Conservation (phyloP, 352 stramenopile genomes). For the Phytophthora pluvialis region DNA sequence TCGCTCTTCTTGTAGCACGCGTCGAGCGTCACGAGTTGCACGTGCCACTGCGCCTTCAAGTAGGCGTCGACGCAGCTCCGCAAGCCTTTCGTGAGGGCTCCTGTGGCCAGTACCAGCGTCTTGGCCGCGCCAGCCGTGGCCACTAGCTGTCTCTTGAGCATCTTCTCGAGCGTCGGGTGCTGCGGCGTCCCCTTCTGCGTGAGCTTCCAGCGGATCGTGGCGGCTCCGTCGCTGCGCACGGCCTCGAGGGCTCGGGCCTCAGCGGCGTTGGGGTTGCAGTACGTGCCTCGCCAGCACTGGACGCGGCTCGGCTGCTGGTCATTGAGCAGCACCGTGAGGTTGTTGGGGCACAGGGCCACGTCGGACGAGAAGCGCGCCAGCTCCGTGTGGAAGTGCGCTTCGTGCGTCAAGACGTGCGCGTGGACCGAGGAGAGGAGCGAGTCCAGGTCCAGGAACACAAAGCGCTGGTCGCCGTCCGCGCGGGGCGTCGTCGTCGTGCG, state of each 20-base stretch:
- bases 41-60: slow-evolving; percentile 28
- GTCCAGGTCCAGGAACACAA: slow-evolving; percentile 38
- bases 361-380: slow-evolving; percentile 17
- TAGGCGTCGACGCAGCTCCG: slow-evolving; percentile 28
- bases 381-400: slow-evolving; percentile 24
- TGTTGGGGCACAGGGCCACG: slow-evolving; percentile 23
- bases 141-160: slow-evolving; percentile 27
- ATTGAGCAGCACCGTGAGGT: slow-evolving; percentile 26
- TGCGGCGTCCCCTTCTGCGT: slow-evolving; percentile 35
- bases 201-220: slow-evolving; percentile 22
- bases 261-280: slow-evolving; percentile 27
- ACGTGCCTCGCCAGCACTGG: slow-evolving; percentile 34
- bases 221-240: slow-evolving; percentile 14
- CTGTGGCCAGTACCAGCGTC: slow-evolving; percentile 29
- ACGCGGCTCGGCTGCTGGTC: slow-evolving; percentile 22
- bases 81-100: slow-evolving; percentile 15
- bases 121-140: neutral
- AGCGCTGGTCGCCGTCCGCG: slow-evolving; percentile 17
- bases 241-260: slow-evolving; percentile 25
- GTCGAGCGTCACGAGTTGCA: slow-evolving; percentile 30
- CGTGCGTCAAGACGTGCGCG: slow-evolving; percentile 22
- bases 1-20: slow-evolving; percentile 18
- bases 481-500: neutral
- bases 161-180: slow-evolving; percentile 39
- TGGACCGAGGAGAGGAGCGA: slow-evolving; percentile 19